Conservation (phyloP, 2,329 filamentous ascomycete species). For the Pseudogymnoascus sp. region DNA sequence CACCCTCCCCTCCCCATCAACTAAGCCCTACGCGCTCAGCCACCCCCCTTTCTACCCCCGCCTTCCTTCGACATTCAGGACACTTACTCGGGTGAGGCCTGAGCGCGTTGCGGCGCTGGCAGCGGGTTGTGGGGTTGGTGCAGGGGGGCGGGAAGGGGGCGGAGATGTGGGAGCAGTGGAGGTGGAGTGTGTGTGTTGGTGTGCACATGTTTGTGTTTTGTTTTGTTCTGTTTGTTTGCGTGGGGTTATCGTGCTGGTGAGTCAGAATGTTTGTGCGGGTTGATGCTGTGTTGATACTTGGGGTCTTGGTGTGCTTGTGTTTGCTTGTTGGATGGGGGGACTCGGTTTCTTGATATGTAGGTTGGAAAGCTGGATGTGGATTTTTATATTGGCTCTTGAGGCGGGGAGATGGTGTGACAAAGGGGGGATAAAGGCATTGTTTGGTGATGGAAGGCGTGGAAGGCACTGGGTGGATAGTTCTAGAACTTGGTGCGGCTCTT, state of each 20-base stretch:
- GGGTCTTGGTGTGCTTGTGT: background rate
- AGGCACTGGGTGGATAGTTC: background rate
- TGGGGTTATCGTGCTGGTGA: background rate
- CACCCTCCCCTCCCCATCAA: background rate
- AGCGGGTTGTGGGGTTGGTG: background rate
- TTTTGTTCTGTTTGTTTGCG: background rate
- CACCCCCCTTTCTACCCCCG: background rate
- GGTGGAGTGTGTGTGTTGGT: slow-evolving; percentile 1
- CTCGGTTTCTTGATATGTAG: background rate
- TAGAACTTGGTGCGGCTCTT: background rate
- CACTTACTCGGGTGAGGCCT: background rate
- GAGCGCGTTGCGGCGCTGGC: slow-evolving; percentile 1
- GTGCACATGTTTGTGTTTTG: background rate
- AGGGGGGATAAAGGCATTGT: background rate
- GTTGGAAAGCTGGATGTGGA: background rate
- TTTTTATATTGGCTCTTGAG: background rate
- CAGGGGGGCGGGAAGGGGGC: background rate
- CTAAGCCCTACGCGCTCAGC: background rate
- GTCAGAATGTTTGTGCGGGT: background rate
- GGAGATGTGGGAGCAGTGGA: background rate
- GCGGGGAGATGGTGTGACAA: background rate
- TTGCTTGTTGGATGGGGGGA: background rate
- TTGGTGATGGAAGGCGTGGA: background rate
- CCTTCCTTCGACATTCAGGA: background rate
- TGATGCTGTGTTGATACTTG: background rate